Evolutionary conservation across 2,329 filamentous ascomycete species (phyloP), one percentile per base, ranked within the genome.

Genomic region (Lachnellula cervina): DNA sequence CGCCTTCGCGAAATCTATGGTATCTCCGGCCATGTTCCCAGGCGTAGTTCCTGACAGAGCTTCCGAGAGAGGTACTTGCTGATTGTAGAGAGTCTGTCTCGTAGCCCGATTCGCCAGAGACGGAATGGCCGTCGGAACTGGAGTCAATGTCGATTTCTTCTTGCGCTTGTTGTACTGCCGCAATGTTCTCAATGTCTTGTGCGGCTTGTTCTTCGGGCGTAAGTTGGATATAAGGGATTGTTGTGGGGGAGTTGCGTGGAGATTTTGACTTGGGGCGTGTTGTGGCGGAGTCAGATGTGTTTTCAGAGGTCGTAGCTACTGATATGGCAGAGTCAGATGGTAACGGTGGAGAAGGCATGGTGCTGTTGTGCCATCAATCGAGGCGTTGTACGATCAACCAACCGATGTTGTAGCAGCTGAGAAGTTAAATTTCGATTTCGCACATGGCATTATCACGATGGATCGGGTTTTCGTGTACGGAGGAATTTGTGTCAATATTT

Each of bases 11-110:
- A 63, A 79, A 81, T 43, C 73, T 73, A 62, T 83, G 81, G 56
- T 84, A 84, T 25, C 81, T 74, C 23, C 80, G 74, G n/a, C 81
- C 81, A 63, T 84, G 82, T 62, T 83, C 80, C 55, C 72, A 76
- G 49, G 74, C 71, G 60, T 80, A 83, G 58, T 83, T 75, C 44
- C 76, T 70, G 23, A 80, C 71, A 38, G 68, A 72, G 46, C 59
- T 63, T 3, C 59, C 54, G 4, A 69, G 51, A 8, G 66, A 68
- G 6, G 65, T 65, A 1, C 61, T 60, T 38, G 60, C 58, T 3
- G 64, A 62, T 13, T 50, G 57, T 2, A 61, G 8, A 32, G 58
- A 58, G 48, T 67, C 67, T 2, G 64, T 66, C 43, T 66, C 66
- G 57, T 69, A 69, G 23, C 67, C 67, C 8, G 62, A 32, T 32